Conservation (phyloP, 2,329 filamentous ascomycete genomes). For the Pleoardoris graminearum region DNA sequence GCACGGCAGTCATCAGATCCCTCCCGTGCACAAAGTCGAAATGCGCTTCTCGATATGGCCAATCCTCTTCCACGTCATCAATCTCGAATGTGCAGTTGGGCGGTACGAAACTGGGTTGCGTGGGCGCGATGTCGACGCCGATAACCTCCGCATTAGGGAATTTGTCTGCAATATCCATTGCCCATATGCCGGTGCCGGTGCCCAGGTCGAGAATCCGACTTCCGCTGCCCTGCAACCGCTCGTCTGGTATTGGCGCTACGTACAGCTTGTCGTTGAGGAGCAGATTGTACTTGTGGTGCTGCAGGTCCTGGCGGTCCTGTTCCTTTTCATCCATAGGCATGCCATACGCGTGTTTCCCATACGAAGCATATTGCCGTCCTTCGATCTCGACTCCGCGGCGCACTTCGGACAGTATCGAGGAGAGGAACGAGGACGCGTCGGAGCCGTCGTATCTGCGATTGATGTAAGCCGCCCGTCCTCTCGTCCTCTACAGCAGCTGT, state of each 20-base stretch:
- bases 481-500: background rate
- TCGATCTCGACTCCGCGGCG: conserved; percentile 25
- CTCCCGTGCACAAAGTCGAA: conserved; percentile 40
- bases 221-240: conserved; percentile 8
- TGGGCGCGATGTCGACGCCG: conserved; percentile 44
- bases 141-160: conserved; percentile 19
- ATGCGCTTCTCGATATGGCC: conserved; percentile 36
- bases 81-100: conserved; percentile 46
- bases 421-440: conserved; percentile 27
- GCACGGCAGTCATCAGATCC: conserved; percentile 35
- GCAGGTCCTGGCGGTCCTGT: conserved; percentile 26
- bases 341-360: conserved; percentile 27
- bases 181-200: conserved; percentile 29
- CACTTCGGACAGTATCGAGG: conserved; percentile 27
- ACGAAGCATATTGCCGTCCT: conserved; percentile 24
- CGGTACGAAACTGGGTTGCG: conserved; percentile 45
- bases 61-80: conserved; percentile 45
- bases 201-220: conserved; percentile 25
- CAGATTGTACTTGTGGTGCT: conserved; percentile 30
- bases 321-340: conserved; percentile 35
- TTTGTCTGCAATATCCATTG: conserved; percentile 29
- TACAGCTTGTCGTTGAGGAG: conserved; percentile 22
- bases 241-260: conserved; percentile 20
- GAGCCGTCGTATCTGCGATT: conserved; percentile 23
- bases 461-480: conserved; percentile 1